Percentiles rank a stretch among this genome's conserved stretches.
phyloP scores from a whole-genome alignment of 2,329 filamentous ascomycete species.

The Fusarium verticillioides region DNA sequence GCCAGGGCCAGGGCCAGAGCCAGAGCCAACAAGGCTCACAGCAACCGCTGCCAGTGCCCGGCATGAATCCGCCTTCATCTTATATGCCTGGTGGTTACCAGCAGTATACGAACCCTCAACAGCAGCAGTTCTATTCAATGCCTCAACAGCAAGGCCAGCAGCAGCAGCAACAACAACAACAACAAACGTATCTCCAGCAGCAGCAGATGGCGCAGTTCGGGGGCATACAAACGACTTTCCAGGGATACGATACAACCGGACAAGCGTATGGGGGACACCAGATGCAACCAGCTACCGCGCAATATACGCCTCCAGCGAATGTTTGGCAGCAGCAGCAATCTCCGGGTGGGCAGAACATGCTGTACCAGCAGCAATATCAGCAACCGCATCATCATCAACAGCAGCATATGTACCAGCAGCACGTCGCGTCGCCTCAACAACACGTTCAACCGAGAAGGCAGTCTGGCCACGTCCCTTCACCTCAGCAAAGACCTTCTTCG shows the following conservation, averaged over 20 bases:
- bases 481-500: slow-evolving; percentile 38
- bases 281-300: slow-evolving; percentile 39
- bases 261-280: slow-evolving; percentile 36
- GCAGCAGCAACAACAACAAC: slow-evolving; percentile 13
- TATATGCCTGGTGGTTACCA: slow-evolving; percentile 38
- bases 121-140: slow-evolving; percentile 42
- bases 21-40: slow-evolving; percentile 45
- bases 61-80: slow-evolving; percentile 35
- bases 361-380: slow-evolving; percentile 47
- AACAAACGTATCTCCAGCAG: slow-evolving; percentile 41
- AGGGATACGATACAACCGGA: slow-evolving; percentile 38
- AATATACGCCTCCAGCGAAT: slow-evolving; percentile 43
- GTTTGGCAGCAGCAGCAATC: slow-evolving; percentile 51
- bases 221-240: slow-evolving; percentile 37
- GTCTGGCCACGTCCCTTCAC: slow-evolving; percentile 33
- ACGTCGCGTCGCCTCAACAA: slow-evolving; percentile 43
- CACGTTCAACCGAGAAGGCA: slow-evolving; percentile 29
- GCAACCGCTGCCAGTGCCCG: slow-evolving; percentile 35
- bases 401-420: slow-evolving; percentile 44
- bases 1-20: slow-evolving; percentile 43
- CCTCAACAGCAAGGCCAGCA: slow-evolving; percentile 43
- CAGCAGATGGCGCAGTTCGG: slow-evolving; percentile 43
- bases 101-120: slow-evolving; percentile 45
- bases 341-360: slow-evolving; percentile 36
- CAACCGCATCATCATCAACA: slow-evolving; percentile 48